These are phyloP conservation scores for Fusarium palustre DNA, from an alignment of 2,329 filamentous ascomycete genomes.

Conservation along the genomic window DNA sequence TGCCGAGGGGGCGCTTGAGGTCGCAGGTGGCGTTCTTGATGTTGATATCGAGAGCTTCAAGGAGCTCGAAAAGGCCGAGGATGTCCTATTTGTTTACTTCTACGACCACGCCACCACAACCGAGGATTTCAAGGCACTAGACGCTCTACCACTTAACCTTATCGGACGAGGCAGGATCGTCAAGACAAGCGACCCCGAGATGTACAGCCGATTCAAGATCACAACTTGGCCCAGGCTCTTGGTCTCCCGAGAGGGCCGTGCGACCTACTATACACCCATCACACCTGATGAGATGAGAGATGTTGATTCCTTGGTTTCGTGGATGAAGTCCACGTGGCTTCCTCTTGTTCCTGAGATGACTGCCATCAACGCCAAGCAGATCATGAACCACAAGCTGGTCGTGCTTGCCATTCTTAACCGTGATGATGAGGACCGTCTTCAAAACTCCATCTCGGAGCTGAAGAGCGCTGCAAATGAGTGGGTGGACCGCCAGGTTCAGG, in stretches of 20 bases:
- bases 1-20: constrained; percentile 85
- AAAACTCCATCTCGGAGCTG: constrained; percentile 83
- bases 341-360: constrained; percentile 95
- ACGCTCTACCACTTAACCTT: constrained; percentile 85
- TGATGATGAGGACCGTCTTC: constrained; percentile 82
- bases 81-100: constrained; percentile 97
- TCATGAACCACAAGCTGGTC: constrained; percentile 96
- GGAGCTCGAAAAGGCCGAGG: constrained; percentile 88
- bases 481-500: constrained; percentile 95
- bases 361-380: constrained; percentile 88
- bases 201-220: constrained; percentile 90
- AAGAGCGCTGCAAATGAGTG: constrained; percentile 96
- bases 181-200: constrained; percentile 82
- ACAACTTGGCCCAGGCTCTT: constrained; percentile 95
- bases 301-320: constrained; percentile 78
- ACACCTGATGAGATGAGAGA: constrained; percentile 94
- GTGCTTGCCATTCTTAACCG: constrained; percentile 90
- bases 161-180: constrained; percentile 93
- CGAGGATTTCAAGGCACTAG: constrained; percentile 91
- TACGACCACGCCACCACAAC: constrained; percentile 94
- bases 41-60: constrained; percentile 82
- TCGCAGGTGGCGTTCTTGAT: constrained; percentile 80
- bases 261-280: constrained; percentile 89
- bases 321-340: constrained; percentile 98
- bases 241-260: constrained; percentile 87